Evolutionary conservation across 1,139 yeast species (phyloP), one percentile per base, ranked within the genome.

Genomic region (Meyerozyma sp.): DNA sequence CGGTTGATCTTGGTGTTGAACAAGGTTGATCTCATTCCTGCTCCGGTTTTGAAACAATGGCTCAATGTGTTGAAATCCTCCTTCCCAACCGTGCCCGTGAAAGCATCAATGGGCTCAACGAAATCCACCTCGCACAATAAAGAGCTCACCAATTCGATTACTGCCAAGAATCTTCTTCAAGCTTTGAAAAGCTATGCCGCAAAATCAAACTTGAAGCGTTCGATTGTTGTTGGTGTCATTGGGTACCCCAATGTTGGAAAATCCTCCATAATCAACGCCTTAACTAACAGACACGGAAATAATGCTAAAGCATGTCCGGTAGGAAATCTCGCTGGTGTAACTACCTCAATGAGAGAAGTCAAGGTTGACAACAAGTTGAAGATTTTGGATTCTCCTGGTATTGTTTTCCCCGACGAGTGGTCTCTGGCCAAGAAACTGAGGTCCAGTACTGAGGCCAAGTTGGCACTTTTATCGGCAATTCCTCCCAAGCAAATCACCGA

Each of bases 261-360:
- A 63, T 90, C 97, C 0, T 90, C 97, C 11, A 86, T 94, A 44
- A 93, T 93, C 59, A 93, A 93, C 62, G 88, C 96, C 4, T 74
- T 93, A 50, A 83, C 95, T 9, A 77, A 87, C 44, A 83, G 95
- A 66, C 94, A 88, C 59, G 90, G 93, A 42, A 68, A 72, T 51
- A 59, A 60, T 46, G 70, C 81, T 38, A 79, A 76, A 55, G 94
- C 93, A 9, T 93, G 98, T 62, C 98, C 98, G 11, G 95, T 88
- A 29, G 99, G 98, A 39, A 94, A 95, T 57, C 94, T 87, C 67
- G 98, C 99, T 4, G 98, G 98, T 62, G 93, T 93, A 32, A 93
- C 98, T 27, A 91, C 96, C 1, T 73, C 93, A 3, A 72, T 93
- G 63, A 81, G 97, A 67, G 95, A 90, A 64, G 90, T 93, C 47